Evolutionary conservation across 768 basidiomycete genomes (phyloP).

Genomic region (Agrocybe pediades): DNA sequence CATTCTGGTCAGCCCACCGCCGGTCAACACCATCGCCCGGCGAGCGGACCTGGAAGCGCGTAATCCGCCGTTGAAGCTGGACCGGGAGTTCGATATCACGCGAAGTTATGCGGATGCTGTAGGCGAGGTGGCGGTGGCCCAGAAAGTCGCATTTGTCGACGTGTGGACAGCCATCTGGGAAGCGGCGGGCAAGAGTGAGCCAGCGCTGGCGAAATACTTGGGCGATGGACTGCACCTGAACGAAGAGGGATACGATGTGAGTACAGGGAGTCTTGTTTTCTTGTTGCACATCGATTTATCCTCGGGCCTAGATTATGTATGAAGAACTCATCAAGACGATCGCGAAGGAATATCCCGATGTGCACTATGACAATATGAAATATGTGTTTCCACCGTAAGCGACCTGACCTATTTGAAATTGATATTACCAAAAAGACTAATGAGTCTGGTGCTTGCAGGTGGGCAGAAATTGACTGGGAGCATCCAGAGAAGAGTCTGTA

Average conservation of each 20-base stretch:
- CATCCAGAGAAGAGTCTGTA: slow-evolving; percentile 23
- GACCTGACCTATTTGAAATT: slow-evolving; percentile 4
- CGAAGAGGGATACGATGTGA: slow-evolving; percentile 70
- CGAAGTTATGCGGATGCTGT: slow-evolving; percentile 73
- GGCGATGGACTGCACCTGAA: slow-evolving; percentile 84
- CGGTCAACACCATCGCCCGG: slow-evolving; percentile 69
- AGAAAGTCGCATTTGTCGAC: slow-evolving; percentile 67
- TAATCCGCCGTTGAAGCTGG: slow-evolving; percentile 50
- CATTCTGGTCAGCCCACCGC: slow-evolving; percentile 84
- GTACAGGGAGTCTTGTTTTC: slow-evolving; percentile 20
- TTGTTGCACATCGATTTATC: neutral
- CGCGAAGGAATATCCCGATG: slow-evolving; percentile 58
- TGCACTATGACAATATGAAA: slow-evolving; percentile 64
- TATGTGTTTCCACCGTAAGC: slow-evolving; percentile 64
- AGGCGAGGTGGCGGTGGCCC: slow-evolving; percentile 54
- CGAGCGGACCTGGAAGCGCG: slow-evolving; percentile 49
- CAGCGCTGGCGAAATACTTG: slow-evolving; percentile 51
- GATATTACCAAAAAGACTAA: slow-evolving; percentile 6
- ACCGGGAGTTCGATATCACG: slow-evolving; percentile 66
- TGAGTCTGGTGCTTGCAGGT: slow-evolving; percentile 25
- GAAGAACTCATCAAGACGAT: slow-evolving; percentile 63
- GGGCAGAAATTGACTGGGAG: slow-evolving; percentile 37
- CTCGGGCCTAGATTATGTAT: slow-evolving; percentile 58
- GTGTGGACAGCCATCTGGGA: slow-evolving; percentile 75
- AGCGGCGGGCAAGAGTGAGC: slow-evolving; percentile 65